Conservation (phyloP, 139 green algal species). For the Chara braunii region DNA sequence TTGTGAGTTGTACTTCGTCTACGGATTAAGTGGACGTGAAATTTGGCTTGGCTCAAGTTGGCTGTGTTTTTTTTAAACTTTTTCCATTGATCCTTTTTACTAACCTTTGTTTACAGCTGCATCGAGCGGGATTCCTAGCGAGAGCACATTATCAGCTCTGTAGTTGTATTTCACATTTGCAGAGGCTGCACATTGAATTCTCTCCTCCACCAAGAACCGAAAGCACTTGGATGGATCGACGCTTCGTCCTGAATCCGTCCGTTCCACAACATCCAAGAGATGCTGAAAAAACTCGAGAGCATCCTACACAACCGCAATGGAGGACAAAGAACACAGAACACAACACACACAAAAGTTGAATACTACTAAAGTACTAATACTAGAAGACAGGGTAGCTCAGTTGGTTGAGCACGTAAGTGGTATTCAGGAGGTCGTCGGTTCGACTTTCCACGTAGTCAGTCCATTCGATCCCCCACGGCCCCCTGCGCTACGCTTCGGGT, state of each 20-base stretch:
- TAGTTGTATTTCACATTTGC: slow-evolving; percentile 51
- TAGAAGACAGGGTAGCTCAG: too few species aligned
- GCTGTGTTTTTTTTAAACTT: not conserved
- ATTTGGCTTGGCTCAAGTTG: too few species aligned
- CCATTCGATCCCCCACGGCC: too few species aligned
- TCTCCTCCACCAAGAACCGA: slow-evolving; percentile 51
- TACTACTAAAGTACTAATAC: too few species aligned
- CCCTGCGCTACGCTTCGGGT: too few species aligned
- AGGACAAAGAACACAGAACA: not conserved
- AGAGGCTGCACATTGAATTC: slow-evolving; percentile 47
- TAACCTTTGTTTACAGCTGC: slow-evolving; percentile 70
- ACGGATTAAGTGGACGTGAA: too few species aligned
- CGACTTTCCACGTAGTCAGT: too few species aligned
- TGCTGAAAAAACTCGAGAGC: slow-evolving; percentile 85
- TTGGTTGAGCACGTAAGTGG: too few species aligned
- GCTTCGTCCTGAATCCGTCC: not conserved
- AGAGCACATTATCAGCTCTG: slow-evolving; percentile 51
- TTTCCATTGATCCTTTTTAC: slow-evolving; percentile 12
- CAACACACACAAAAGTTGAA: too few species aligned
- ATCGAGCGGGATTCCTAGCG: slow-evolving; percentile 77
- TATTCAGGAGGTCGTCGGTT: too few species aligned
- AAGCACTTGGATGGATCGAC: slow-evolving; percentile 50
- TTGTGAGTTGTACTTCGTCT: too few species aligned
- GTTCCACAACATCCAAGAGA: slow-evolving; percentile 55
- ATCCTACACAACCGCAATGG: slow-evolving; percentile 79